Evolutionary conservation across 352 stramenopile genomes (phyloP), one percentile per base, ranked within the genome.

Genomic region (Phytophthora brassicae): DNA sequence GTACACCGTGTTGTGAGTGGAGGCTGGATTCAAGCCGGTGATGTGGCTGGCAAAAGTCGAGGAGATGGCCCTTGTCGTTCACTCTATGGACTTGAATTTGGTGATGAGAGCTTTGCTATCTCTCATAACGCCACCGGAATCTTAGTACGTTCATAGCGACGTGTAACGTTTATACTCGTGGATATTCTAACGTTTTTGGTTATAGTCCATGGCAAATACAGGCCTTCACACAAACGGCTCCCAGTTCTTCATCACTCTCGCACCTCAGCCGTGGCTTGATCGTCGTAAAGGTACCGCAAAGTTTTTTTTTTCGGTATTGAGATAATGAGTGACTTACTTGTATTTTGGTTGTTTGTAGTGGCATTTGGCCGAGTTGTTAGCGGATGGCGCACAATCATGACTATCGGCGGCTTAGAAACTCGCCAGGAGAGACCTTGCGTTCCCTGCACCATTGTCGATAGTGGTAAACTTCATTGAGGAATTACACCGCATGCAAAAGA

Each of bases 221-320:
- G 66, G 96, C 0, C 88, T 83, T 17, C 89, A 98, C 64, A 99
- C 97, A 6, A 99, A 99, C 57, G 97, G 97, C 12, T 98, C 86
- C 17, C 98, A 99, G 74, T 99, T 99, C 72, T 99, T 99, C 80
- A 99, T 99, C 66, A 99, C 97, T 6, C 56, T 95, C 26, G 73
- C 79, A 8, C 77, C 81, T 4, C 62, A 88, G 49, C 74, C 80
- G 6, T 90, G 65, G 59, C 68, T 95, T 31, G 78, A 95, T 45
- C 80, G 81, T 0, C 81, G 74, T 26, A 90, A 90, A 76, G 79
- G 77, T 86, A 72, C 16, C 5, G 36, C 33, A 31, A 60, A 11
- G n/a, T n/a, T n/a, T n/a, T n/a, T n/a, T 16, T 20, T 31, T 19
- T 20, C 28, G 16, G 23, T 26, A 26, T 22, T 50, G 9, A 58